A percentile compares a stretch with the other conserved stretches of the same genome.
Evolutionary conservation across 257 asterid genomes (phyloP).

Genomic region (Schizonepeta tenuifolia): DNA sequence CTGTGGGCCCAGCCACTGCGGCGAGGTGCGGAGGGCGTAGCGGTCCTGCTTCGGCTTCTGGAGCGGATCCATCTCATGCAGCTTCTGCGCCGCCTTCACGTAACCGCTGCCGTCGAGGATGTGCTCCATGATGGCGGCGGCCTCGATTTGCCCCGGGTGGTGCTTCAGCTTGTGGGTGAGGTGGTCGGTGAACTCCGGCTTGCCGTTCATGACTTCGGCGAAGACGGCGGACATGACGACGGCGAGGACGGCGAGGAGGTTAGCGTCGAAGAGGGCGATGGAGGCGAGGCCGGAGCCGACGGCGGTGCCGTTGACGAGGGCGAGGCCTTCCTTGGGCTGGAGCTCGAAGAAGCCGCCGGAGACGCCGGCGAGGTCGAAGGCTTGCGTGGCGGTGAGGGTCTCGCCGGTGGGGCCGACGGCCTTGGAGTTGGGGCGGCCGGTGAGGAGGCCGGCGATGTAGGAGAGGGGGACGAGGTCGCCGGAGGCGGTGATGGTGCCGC

Average conservation of each 20-base stretch:
- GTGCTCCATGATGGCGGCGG: constrained; percentile 65
- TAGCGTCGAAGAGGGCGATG: constrained; percentile 55
- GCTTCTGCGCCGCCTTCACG: constrained; percentile 45
- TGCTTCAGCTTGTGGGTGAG: constrained; percentile 61
- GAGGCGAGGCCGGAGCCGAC: constrained; percentile 64
- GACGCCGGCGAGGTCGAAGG: constrained; percentile 57
- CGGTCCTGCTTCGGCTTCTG: constrained; percentile 63
- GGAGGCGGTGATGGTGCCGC: constrained; percentile 61
- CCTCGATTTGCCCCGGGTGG: constrained; percentile 65
- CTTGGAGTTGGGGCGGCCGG: constrained; percentile 58
- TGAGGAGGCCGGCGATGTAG: constrained; percentile 59
- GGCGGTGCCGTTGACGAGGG: constrained; percentile 62
- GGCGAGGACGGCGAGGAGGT: constrained; percentile 44
- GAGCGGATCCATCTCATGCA: constrained; percentile 53
- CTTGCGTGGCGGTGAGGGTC: constrained; percentile 45
- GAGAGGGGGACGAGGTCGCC: constrained; percentile 62
- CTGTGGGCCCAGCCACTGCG: constrained; percentile 67
- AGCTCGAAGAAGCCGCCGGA: constrained; percentile 51
- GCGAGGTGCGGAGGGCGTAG: constrained; percentile 57
- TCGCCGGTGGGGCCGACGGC: constrained; percentile 53
- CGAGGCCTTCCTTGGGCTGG: constrained; percentile 67
- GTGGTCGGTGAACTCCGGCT: constrained; percentile 65
- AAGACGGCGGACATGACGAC: constrained; percentile 57
- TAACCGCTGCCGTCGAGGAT: constrained; percentile 52
- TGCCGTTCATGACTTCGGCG: constrained; percentile 65